phyloP scores from a whole-genome alignment of 1,284 basidiomycete genomes.

The Meira miltonrushii region DNA sequence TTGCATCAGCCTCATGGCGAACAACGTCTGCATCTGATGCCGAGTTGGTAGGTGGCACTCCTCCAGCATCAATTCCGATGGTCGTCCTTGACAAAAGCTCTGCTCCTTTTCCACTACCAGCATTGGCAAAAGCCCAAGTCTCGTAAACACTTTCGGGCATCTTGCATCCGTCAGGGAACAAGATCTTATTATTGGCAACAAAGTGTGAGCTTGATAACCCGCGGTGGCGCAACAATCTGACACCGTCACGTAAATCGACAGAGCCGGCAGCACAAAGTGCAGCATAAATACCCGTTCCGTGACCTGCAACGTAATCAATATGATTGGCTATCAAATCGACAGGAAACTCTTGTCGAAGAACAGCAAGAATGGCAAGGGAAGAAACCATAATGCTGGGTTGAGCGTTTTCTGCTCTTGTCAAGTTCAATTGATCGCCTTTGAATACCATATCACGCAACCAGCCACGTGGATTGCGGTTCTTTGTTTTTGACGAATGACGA shows the following conservation, averaged over 20 bases:
- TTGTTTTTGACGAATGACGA: conserved; percentile 14
- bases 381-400: conserved; percentile 45
- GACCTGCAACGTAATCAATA: conserved; percentile 38
- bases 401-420: conserved; percentile 47
- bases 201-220: conserved; percentile 38
- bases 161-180: conserved; percentile 45
- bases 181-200: conserved; percentile 30
- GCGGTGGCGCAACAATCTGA: conserved; percentile 41
- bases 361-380: conserved; percentile 44
- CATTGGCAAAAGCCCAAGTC: conserved; percentile 51
- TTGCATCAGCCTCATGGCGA: background rate
- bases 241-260: conserved; percentile 34
- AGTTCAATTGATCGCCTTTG: conserved; percentile 45
- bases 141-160: conserved; percentile 47
- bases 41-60: conserved; percentile 10
- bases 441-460: conserved; percentile 45
- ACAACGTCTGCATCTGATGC: conserved; percentile 15
- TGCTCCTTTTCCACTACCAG: conserved; percentile 33
- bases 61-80: conserved; percentile 10
- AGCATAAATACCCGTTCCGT: conserved; percentile 48
- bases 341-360: conserved; percentile 43
- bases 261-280: conserved; percentile 39
- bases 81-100: conserved; percentile 18
- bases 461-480: conserved; percentile 23
- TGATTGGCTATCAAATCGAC: conserved; percentile 44